Conservation (phyloP, 2,329 filamentous ascomycete species). For the Seiridium unicorne region DNA sequence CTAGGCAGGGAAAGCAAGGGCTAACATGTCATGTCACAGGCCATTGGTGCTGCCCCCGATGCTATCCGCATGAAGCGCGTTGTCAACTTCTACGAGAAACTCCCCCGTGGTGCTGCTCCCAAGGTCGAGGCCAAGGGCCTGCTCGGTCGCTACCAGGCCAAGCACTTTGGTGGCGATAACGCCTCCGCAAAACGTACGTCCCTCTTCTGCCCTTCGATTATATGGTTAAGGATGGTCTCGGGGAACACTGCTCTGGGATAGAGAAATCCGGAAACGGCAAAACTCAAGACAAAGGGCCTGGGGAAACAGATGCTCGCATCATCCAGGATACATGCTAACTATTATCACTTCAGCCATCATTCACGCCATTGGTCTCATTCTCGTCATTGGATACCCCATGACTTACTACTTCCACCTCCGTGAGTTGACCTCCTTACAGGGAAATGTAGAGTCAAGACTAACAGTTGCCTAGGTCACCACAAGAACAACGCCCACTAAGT, state of each 20-base stretch:
- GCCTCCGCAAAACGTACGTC: slow-evolving; percentile 81
- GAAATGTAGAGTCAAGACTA: not conserved
- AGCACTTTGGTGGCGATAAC: slow-evolving; percentile 91
- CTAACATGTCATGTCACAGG: slow-evolving; percentile 52
- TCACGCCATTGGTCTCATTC: slow-evolving; percentile 76
- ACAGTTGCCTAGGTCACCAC: slow-evolving; percentile 75
- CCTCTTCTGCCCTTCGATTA: not conserved
- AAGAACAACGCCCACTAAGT: slow-evolving; percentile 99
- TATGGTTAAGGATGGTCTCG: not conserved
- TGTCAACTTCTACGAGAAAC: slow-evolving; percentile 98
- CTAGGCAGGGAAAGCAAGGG: not conserved
- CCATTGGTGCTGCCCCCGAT: slow-evolving; percentile 91
- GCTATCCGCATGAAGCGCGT: slow-evolving; percentile 97
- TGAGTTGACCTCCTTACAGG: slow-evolving; percentile 51
- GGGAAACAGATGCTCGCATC: not conserved
- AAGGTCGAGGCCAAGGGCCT: slow-evolving; percentile 79
- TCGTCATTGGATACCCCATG: slow-evolving; percentile 87
- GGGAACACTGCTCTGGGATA: too few species aligned
- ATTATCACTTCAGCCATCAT: slow-evolving; percentile 69
- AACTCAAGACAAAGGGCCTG: not conserved
- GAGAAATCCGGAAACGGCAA: too few species aligned
- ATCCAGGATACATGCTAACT: not conserved
- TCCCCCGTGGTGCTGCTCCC: slow-evolving; percentile 88
- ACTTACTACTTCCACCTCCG: slow-evolving; percentile 99
- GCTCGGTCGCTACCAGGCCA: slow-evolving; percentile 82